Base-by-base conservation (phyloP, 2,329 filamentous ascomycete species). In the Metarhizium robertsii region DNA sequence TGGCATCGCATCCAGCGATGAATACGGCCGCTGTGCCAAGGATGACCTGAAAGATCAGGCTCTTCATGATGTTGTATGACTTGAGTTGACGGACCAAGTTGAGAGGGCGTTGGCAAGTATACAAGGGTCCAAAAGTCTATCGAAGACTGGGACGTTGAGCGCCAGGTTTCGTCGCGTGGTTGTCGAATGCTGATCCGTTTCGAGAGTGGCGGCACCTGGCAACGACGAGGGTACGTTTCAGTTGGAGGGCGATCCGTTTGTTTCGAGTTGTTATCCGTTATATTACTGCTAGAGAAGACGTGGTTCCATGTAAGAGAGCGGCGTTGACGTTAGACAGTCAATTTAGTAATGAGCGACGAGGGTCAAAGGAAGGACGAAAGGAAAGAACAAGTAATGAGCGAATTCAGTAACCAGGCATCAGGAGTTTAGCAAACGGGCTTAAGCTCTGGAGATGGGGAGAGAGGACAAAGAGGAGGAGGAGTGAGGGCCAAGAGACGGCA, bases 1-100 rank as follows among this genome's bases (percentile, higher is more conserved):
- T 59, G 54, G 65, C 66, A 32, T 69, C 66, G 53, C 71, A 66
- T 49, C 68, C 68, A 36, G 75, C 70, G 40, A 70, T 67, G 29
- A 72, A 72, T 59, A 81, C 65, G 48, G 77, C 65, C 57, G 75
- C 78, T 63, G 76, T 74, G 66, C 74, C 74, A 57, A 83, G 74
- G 25, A 25, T 25, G 66, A 75, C 71, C 60, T 78, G 73, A 58
- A 80, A 60, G 57, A 75, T 72, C 55, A 74, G 71, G 67, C 78
- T 65, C 71, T 77, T 84, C 81, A 84, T 85, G 60, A 50, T 46
- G 34, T 18, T 29, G 30, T 29, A 11, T 7, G 6, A 8, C n/a
- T 43, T 51, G n/a, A 18, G 43, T 46, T 20, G 30, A 14, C 36
- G 40, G 2, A 5, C 7, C 30, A 7, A 47, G 20, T 45, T 49